Conservation (phyloP, 345 rosid genomes). For the Erodium maritimum region DNA sequence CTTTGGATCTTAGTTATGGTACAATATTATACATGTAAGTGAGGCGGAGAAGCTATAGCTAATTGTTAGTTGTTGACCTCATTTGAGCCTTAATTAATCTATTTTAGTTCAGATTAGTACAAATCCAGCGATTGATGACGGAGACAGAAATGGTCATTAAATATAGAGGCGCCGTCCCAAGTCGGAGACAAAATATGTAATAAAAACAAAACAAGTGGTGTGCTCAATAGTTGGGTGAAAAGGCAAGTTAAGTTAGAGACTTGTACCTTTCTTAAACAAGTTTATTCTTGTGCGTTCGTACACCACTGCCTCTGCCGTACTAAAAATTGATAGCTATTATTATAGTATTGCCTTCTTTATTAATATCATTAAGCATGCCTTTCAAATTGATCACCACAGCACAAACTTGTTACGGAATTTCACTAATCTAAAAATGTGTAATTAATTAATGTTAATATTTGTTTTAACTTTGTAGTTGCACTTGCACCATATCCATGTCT, state of each 20-base stretch:
- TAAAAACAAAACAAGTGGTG: not conserved
- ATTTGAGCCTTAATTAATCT: not conserved
- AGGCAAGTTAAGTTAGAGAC: not conserved
- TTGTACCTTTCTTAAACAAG: not conserved
- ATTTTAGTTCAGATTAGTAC: not conserved
- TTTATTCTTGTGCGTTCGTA: not conserved
- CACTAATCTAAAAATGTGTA: too few species aligned
- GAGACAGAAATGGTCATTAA: not conserved
- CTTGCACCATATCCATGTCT: not conserved
- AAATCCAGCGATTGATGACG: not conserved
- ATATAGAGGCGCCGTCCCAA: not conserved
- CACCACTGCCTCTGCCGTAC: too few species aligned
- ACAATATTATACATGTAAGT: too few species aligned
- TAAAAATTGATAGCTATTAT: not conserved
- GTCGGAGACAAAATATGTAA: not conserved
- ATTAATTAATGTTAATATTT: too few species aligned
- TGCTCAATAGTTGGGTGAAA: not conserved
- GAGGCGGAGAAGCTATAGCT: not conserved
- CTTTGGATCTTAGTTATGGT: not conserved
- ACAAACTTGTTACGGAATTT: too few species aligned
- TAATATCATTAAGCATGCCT: too few species aligned
- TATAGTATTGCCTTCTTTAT: too few species aligned
- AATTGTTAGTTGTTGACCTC: not conserved
- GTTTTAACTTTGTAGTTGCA: too few species aligned
- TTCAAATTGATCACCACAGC: too few species aligned